phyloP scores from a whole-genome alignment of 2,329 filamentous ascomycete species.

The Berkeleyomyces rouxiae region DNA sequence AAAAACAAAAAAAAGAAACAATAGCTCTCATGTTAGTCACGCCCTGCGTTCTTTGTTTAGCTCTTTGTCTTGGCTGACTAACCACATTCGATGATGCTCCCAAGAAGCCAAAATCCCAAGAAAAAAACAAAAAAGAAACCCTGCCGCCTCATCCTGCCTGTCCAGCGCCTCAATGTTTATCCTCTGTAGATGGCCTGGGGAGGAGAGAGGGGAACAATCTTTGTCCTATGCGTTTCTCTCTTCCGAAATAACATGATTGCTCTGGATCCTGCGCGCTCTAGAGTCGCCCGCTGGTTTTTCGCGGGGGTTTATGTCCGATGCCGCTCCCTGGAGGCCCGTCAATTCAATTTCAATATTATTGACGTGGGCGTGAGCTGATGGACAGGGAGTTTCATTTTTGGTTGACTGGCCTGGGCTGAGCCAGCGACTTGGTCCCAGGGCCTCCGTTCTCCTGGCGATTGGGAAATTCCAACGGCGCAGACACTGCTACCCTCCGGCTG shows the following conservation, averaged over 20 bases:
- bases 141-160: not conserved
- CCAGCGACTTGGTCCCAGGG: too few species aligned
- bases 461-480: too few species aligned
- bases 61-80: not conserved
- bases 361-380: not conserved
- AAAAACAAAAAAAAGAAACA: not conserved
- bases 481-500: too few species aligned
- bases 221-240: not conserved
- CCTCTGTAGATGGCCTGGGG: not conserved
- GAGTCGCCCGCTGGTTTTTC: not conserved
- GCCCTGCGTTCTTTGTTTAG: not conserved
- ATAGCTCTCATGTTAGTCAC: not conserved
- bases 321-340: not conserved
- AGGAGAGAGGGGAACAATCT: not conserved
- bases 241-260: not conserved
- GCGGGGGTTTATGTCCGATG: not conserved
- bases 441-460: too few species aligned
- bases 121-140: not conserved
- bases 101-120: not conserved
- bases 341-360: not conserved
- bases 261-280: not conserved
- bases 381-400: too few species aligned
- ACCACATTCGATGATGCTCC: not conserved
- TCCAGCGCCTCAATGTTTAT: not conserved
- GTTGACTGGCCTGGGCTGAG: not conserved